A percentile compares a stretch with the other conserved stretches of the same genome.
phyloP scores from a whole-genome alignment of 2,329 filamentous ascomycete genomes.

The Cladophialophora carrionii region DNA sequence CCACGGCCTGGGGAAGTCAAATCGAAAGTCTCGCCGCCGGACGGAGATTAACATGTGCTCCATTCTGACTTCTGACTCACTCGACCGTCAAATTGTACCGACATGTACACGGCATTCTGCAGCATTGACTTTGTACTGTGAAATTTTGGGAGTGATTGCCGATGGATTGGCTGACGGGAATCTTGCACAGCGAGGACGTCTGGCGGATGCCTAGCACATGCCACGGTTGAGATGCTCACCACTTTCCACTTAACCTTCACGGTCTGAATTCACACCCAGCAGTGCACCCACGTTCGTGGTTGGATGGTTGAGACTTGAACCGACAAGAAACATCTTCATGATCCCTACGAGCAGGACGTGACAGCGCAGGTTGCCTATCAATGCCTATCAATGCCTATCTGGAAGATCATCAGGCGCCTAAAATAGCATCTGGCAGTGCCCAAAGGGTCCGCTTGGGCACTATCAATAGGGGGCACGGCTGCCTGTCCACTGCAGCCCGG shows the following conservation, averaged over 20 bases:
- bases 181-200: background rate
- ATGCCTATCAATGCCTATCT: no score
- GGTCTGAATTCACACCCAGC: background rate
- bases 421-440: constrained; percentile 3
- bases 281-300: constrained; percentile 6
- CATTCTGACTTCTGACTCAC: constrained; percentile 20
- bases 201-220: background rate
- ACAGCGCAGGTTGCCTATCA: background rate
- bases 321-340: background rate
- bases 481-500: background rate
- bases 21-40: constrained; percentile 2
- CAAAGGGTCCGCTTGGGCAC: constrained; percentile 5
- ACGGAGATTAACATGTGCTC: constrained; percentile 26
- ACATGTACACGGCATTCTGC: constrained; percentile 27
- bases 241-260: background rate
- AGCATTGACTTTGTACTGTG: constrained; percentile 13
- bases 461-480: background rate
- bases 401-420: background rate
- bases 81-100: constrained; percentile 16
- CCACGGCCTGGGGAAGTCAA: background rate
- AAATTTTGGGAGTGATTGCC: background rate
- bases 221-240: background rate
- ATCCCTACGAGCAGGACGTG: background rate
- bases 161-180: background rate
- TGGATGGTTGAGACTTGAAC: background rate